These are phyloP conservation scores for Diaporthe sp. DNA, from an alignment of 2,329 filamentous ascomycete species.

Conservation along the genomic window DNA sequence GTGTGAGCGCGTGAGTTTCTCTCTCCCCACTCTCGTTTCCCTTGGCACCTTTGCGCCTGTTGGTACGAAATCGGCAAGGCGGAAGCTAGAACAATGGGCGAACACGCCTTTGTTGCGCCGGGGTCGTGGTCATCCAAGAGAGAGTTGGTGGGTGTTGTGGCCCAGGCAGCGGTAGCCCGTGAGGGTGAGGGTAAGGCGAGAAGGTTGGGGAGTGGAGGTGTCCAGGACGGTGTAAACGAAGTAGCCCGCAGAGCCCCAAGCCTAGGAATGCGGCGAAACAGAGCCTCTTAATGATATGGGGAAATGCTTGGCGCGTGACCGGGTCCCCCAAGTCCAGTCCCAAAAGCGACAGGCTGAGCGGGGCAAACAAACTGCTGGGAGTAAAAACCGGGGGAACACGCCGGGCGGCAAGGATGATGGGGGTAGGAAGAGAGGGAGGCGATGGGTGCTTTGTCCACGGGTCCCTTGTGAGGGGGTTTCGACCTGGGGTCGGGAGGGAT, in stretches of 20 bases:
- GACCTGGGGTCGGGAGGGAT: slow-evolving; percentile 31
- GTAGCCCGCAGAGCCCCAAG: slow-evolving; percentile 43
- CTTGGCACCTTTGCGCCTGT: slow-evolving; percentile 28
- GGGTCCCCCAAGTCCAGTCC: slow-evolving; percentile 32
- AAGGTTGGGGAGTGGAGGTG: slow-evolving; percentile 40
- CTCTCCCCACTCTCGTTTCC: slow-evolving; percentile 6
- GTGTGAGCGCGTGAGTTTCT: neutral
- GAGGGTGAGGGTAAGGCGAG: slow-evolving; percentile 34
- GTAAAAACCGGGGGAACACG: slow-evolving; percentile 36
- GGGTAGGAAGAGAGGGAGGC: slow-evolving; percentile 24
- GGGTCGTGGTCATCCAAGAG: slow-evolving; percentile 35
- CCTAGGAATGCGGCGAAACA: slow-evolving; percentile 41
- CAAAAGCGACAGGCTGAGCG: slow-evolving; percentile 40
- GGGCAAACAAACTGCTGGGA: slow-evolving; percentile 40
- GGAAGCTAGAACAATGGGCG: slow-evolving; percentile 15
- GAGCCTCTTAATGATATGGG: slow-evolving; percentile 42
- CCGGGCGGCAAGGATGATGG: slow-evolving; percentile 39
- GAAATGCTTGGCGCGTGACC: slow-evolving; percentile 42
- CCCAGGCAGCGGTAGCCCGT: slow-evolving; percentile 29
- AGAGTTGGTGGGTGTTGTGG: slow-evolving; percentile 23
- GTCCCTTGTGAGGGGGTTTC: slow-evolving; percentile 31
- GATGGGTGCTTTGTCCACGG: slow-evolving; percentile 30
- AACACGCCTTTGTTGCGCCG: slow-evolving; percentile 24
- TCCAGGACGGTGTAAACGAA: slow-evolving; percentile 36
- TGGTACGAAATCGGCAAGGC: slow-evolving; percentile 14